Percentiles rank a stretch among this genome's conserved stretches.
These are phyloP conservation scores for Diospyros kaki DNA, from an alignment of 148 eudicot genomes.

Conservation along the genomic window DNA sequence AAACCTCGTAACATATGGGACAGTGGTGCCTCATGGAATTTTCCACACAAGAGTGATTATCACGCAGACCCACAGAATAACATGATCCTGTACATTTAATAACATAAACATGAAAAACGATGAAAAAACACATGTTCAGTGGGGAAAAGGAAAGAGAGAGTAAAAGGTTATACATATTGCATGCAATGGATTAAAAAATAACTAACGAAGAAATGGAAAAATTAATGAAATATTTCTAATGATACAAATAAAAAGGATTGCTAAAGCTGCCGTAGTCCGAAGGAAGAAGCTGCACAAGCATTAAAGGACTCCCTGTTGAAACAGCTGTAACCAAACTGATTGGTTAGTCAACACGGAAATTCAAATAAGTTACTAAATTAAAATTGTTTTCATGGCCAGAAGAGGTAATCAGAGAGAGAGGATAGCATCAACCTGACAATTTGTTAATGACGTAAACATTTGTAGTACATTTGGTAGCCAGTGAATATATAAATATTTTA, in stretches of 20 bases:
- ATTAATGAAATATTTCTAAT: neutral
- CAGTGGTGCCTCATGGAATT: constrained; percentile 90
- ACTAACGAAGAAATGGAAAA: neutral
- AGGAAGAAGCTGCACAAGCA: too few relatives aligned
- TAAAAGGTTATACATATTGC: neutral
- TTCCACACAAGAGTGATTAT: constrained; percentile 82
- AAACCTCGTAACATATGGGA: constrained; percentile 90
- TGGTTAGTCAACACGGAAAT: neutral
- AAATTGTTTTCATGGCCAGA: too few relatives aligned
- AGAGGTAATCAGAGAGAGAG: too few relatives aligned
- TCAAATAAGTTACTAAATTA: too few relatives aligned
- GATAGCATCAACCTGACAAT: too few relatives aligned
- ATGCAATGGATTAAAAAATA: neutral
- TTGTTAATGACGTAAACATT: too few relatives aligned
- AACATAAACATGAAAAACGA: neutral
- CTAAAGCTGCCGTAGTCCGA: neutral
- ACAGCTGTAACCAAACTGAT: too few relatives aligned
- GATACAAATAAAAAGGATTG: neutral
- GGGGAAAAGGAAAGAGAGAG: neutral
- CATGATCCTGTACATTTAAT: constrained; percentile 58
- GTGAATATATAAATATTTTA: too few relatives aligned
- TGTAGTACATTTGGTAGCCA: too few relatives aligned
- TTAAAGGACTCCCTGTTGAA: too few relatives aligned
- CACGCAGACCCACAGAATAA: constrained; percentile 63
- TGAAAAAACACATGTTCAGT: too few relatives aligned